Conservation (phyloP, 768 basidiomycete genomes). For the Candolleomyces aberdarensis region DNA sequence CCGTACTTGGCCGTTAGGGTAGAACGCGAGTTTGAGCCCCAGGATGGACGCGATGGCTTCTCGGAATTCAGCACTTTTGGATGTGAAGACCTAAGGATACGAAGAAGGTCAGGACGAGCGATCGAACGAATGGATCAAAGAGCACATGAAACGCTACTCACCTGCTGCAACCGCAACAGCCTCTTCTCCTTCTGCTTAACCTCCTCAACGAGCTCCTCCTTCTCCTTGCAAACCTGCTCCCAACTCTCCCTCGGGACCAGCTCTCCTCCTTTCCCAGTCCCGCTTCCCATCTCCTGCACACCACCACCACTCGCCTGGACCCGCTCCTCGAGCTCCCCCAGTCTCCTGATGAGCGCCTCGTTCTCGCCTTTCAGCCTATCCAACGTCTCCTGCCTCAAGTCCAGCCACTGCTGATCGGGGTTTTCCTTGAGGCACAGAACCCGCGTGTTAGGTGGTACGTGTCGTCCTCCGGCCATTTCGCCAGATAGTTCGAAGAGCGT, state of each 20-base stretch:
- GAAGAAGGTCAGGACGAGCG: not conserved
- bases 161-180: constrained; percentile 76
- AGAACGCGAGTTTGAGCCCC: constrained; percentile 89
- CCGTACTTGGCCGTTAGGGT: constrained; percentile 85
- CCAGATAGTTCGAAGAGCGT: constrained; percentile 74
- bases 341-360: constrained; percentile 65
- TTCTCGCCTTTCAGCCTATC: constrained; percentile 82
- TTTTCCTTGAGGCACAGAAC: constrained; percentile 72
- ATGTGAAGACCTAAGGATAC: constrained; percentile 62
- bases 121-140: not conserved
- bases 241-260: constrained; percentile 79
- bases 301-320: constrained; percentile 12
- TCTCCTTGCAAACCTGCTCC: constrained; percentile 69
- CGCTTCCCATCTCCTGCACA: not conserved
- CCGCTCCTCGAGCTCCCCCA: constrained; percentile 58
- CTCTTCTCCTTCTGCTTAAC: constrained; percentile 81
- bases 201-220: constrained; percentile 58
- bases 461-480: constrained; percentile 71
- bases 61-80: constrained; percentile 87
- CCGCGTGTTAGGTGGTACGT: constrained; percentile 68
- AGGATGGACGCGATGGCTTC: constrained; percentile 88
- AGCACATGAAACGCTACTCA: constrained; percentile 17
- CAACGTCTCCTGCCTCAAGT: constrained; percentile 70
- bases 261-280: constrained; percentile 23
- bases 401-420: constrained; percentile 81